A percentile compares a stretch with the other conserved stretches of the same genome.
phyloP scores from a whole-genome alignment of 129 eudicot genomes.

The Cynara cardunculus region DNA sequence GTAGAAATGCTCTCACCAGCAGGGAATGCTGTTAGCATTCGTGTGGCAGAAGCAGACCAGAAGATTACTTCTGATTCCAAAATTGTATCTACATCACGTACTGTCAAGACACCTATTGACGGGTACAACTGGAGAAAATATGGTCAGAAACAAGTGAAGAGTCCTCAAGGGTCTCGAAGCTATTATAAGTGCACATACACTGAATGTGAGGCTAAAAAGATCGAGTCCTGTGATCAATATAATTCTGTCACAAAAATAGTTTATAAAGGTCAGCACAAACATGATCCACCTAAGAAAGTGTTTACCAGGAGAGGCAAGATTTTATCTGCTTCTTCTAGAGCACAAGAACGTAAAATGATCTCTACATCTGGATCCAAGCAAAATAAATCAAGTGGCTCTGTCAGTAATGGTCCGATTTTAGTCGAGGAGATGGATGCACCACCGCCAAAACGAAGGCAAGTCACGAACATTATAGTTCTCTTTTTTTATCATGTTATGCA shows the following conservation, averaged over 20 bases:
- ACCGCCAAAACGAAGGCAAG: slow-evolving; percentile 56
- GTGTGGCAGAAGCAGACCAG: slow-evolving; percentile 23
- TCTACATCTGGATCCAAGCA: slow-evolving; percentile 25
- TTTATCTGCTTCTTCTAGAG: slow-evolving; percentile 29
- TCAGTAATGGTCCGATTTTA: slow-evolving; percentile 30
- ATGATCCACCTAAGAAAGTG: slow-evolving; percentile 73
- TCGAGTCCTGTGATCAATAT: slow-evolving; percentile 61
- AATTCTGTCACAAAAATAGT: slow-evolving; percentile 47
- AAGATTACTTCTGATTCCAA: slow-evolving; percentile 27
- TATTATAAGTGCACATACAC: slow-evolving; percentile 75
- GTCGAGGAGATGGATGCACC: slow-evolving; percentile 53
- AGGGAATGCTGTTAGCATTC: slow-evolving; percentile 10
- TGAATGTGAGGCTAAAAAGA: slow-evolving; percentile 78
- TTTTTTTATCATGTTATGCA: background rate
- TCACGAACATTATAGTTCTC: background rate
- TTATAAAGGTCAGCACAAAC: slow-evolving; percentile 81
- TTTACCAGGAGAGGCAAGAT: slow-evolving; percentile 44
- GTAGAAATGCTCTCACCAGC: slow-evolving; percentile 24
- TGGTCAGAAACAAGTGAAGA: slow-evolving; percentile 92
- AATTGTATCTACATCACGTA: slow-evolving; percentile 28
- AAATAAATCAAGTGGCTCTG: slow-evolving; percentile 42
- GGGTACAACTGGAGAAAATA: slow-evolving; percentile 95
- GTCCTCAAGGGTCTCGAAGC: slow-evolving; percentile 87
- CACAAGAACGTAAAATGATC: slow-evolving; percentile 17
- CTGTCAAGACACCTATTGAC: slow-evolving; percentile 49